Evolutionary conservation across 1,284 basidiomycete genomes (phyloP), one percentile per base, ranked within the genome.

Genomic region (Moniliophthora roreri): DNA sequence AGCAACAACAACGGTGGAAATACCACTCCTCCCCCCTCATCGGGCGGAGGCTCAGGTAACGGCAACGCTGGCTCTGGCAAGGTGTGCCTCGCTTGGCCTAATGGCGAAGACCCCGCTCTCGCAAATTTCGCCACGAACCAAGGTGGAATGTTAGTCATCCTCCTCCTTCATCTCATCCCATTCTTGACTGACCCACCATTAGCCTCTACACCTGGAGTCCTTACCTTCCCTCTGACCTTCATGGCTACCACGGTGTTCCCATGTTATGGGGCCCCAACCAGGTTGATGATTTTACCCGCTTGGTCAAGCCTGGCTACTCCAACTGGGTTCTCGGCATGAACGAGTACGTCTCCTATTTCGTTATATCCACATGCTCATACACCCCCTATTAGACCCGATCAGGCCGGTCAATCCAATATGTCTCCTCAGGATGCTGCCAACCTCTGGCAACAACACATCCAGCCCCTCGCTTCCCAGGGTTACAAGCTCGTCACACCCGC

Each of bases 191-290:
- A 58, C 9, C 18, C 1, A 34, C 11, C 36, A 48, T 2, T 49
- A 87, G 85, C 37, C 59, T 82, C 47, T 86, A 85, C 67, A 79
- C 76, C 20, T 88, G 86, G 85, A 72, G 72, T 50, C 71, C 79
- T 20, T 63, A 60, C 57, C 71, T 69, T 50, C 75, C 80, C 18
- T 64, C 72, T n/a, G 64, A 67, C 15, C 46, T 58, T 0, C 67
- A 76, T 52, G 81, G 80, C 38, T 68, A 83, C 49, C 67, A 78
- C 15, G 81, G 72, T 66, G 76, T 79, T 57, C 80, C 85, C 52
- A 87, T 89, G 87, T 69, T 89, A 10, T 91, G 88, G 87, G 84
- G 87, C 60, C 56, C 60, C 2, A 73, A 77, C 48, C 74, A 82
- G 58, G 64, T 75, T 38, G 44, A 42, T 10, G 67, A 75, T 1